phyloP scores from a whole-genome alignment of 2,329 filamentous ascomycete genomes.

The Ceratocystis ficicola region DNA sequence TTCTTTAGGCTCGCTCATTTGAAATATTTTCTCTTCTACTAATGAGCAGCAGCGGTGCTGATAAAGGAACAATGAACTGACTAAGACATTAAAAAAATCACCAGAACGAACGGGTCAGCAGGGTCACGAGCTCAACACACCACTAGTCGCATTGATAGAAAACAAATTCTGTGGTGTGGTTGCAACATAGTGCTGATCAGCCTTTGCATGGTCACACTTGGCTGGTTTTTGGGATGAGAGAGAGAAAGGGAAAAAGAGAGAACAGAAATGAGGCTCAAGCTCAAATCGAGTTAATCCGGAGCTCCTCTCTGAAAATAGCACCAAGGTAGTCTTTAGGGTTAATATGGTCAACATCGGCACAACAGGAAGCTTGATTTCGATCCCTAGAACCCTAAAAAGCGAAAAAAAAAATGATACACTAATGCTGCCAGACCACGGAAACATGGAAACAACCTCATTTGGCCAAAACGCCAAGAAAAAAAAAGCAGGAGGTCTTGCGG shows the following conservation, averaged over 20 bases:
- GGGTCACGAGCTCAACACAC: background rate
- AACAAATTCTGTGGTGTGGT: conserved; percentile 1
- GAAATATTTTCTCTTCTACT: background rate
- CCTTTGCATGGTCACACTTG: background rate
- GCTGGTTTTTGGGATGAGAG: background rate
- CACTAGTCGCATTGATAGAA: background rate
- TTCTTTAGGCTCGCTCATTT: background rate
- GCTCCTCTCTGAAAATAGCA: background rate
- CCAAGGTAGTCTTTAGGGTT: background rate
- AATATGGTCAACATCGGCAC: background rate
- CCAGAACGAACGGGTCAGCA: background rate
- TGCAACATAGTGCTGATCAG: background rate
- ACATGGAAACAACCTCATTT: conserved; percentile 9
- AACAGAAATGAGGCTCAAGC: background rate
- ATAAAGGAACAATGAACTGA: conserved; percentile 3
- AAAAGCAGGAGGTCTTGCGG: background rate
- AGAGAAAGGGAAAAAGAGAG: background rate
- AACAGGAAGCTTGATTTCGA: background rate
- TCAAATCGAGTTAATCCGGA: background rate
- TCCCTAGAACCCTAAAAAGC: background rate
- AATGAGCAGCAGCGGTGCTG: background rate
- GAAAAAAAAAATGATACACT: background rate
- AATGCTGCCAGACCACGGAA: conserved; percentile 7
- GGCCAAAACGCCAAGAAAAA: background rate
- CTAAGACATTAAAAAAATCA: background rate